Base-by-base conservation (phyloP, 495 filamentous ascomycete species). In the Margaritispora aquatica region DNA sequence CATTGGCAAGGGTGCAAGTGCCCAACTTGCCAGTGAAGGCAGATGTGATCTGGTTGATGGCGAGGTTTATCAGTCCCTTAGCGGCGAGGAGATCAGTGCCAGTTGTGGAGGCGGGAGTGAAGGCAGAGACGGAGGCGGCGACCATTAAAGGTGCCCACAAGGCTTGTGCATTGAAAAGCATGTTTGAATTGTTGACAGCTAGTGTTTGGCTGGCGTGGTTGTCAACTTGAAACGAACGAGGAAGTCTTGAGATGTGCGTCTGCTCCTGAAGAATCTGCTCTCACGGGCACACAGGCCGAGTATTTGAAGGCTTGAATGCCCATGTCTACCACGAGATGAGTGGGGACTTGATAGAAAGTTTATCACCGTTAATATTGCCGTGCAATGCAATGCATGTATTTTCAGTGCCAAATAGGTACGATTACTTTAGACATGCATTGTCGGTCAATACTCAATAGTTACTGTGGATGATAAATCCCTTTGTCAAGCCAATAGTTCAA, bases 1-100 rank as follows among this genome's bases (percentile, higher is more conserved):
- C 66, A 52, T 72, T 77, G 34, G 72, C 70, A 65, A 74, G 72
- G 27, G 69, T 76, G 61, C 76, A 79, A n/a, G 57, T 69, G 1
- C 61, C 61, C n/a, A 63, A 61, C 1, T 66, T 52, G 0, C 59
- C 63, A 1, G 8, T 2, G 24, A 61, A 49, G 29, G 54, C 55
- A 24, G 49, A 26, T 27, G 49, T 27, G n/a, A 59, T 31, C 34
- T 61, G 26, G 41, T 59, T 51, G 21, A 57, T 49, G n/a, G 52
- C 59, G 17, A 65, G 57, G 29, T 65, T 65, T 21, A 62, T 13
- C n/a, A 65, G 52, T 8, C 55, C 63, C 1, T 65, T 62, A 7
- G 59, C 63, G 8, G 63, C 63, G 21, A 65, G 48, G n/a, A 60
- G 7, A 48, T 65, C 63, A 3, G 63, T 65, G n/a, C 20, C 46